Evolutionary conservation across 2,329 filamentous ascomycete species (phyloP).

Genomic region (Pseudogymnoascus sp.): DNA sequence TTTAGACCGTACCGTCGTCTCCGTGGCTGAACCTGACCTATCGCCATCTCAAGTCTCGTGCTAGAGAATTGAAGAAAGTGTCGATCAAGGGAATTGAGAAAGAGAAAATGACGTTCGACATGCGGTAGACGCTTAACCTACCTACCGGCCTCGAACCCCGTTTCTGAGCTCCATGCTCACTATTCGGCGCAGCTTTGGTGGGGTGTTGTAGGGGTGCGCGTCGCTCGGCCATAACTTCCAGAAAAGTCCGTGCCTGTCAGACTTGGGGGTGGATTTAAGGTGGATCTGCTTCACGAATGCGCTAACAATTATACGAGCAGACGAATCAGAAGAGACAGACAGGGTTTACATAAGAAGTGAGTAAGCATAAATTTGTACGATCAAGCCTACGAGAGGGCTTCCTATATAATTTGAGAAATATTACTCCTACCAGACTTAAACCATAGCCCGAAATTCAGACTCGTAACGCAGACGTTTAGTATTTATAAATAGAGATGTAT

Average conservation of each 20-base stretch:
- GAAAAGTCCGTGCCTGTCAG: background rate
- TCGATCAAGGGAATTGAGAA: no score
- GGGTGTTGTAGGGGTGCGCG: no score
- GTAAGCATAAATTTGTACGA: conserved; percentile 14
- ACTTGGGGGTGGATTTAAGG: conserved; percentile 13
- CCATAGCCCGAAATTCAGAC: no score
- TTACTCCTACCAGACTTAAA: no score
- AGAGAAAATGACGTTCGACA: conserved; percentile 11
- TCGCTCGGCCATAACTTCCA: no score
- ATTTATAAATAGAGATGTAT: no score
- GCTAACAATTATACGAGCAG: conserved; percentile 16
- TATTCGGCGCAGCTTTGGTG: background rate
- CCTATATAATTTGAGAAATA: background rate
- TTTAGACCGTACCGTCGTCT: conserved; percentile 17
- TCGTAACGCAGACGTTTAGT: no score
- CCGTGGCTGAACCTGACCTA: conserved; percentile 16
- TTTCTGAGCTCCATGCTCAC: conserved; percentile 12
- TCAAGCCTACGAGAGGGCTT: conserved; percentile 15
- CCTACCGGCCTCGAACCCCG: conserved; percentile 12
- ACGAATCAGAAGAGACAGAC: conserved; percentile 16
- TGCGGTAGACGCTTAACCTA: conserved; percentile 13
- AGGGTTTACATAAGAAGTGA: conserved; percentile 12
- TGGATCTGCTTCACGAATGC: conserved; percentile 11
- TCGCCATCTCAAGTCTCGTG: conserved; percentile 16
- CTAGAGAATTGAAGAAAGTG: conserved; percentile 13